Evolutionary conservation across 345 rosid genomes (phyloP).

Genomic region (Salix caprea): DNA sequence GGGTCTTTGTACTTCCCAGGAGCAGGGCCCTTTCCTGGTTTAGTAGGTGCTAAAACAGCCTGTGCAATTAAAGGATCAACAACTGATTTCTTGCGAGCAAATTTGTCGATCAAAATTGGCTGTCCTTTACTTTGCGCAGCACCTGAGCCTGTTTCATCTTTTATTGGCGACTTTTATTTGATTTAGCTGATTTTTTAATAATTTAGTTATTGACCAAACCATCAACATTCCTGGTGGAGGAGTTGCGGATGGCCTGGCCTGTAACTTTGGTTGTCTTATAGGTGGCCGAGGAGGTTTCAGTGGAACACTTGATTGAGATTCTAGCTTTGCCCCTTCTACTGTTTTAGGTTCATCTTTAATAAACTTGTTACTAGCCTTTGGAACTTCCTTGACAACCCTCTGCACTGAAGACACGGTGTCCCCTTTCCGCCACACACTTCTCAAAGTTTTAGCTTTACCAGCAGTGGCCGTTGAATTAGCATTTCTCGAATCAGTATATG

Average conservation of each 20-base stretch:
- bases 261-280: slow-evolving; percentile 63
- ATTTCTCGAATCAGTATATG: slow-evolving; percentile 25
- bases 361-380: slow-evolving; percentile 35
- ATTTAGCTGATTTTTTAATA: too few relatives aligned
- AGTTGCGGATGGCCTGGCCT: slow-evolving; percentile 63
- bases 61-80: slow-evolving; percentile 68
- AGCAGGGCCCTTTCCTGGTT: slow-evolving; percentile 68
- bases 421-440: slow-evolving; percentile 97
- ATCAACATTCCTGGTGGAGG: slow-evolving; percentile 62
- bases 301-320: slow-evolving; percentile 36
- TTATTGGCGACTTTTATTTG: slow-evolving; percentile 34
- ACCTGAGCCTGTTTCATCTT: slow-evolving; percentile 36
- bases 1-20: slow-evolving; percentile 67
- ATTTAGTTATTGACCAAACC: too few relatives aligned
- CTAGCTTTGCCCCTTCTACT: slow-evolving; percentile 28
- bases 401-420: slow-evolving; percentile 58
- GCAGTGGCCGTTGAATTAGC: slow-evolving; percentile 29
- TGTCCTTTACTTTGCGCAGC: slow-evolving; percentile 53
- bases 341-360: slow-evolving; percentile 23
- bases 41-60: slow-evolving; percentile 70
- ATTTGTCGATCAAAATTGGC: slow-evolving; percentile 90
- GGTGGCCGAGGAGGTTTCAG: slow-evolving; percentile 52
- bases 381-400: slow-evolving; percentile 57
- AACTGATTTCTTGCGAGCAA: slow-evolving; percentile 67
- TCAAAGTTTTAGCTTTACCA: slow-evolving; percentile 56